Evolutionary conservation across 163 green algal species (phyloP).

Genomic region (Prototheca cutis): DNA sequence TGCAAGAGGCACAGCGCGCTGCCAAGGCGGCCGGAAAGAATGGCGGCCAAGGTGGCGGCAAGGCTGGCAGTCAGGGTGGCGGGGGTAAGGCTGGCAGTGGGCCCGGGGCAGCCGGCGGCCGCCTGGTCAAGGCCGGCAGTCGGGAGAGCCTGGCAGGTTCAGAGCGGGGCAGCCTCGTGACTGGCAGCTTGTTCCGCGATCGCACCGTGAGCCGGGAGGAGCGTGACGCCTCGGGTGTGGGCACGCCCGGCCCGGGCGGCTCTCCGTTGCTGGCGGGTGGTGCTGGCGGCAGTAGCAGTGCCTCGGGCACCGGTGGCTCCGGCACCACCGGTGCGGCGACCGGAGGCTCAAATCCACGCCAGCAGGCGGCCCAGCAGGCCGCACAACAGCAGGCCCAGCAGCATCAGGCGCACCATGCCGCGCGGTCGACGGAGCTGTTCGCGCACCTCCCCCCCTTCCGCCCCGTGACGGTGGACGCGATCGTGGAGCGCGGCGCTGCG

Average conservation of each 20-base stretch:
- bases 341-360: background rate
- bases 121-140: conserved; percentile 13
- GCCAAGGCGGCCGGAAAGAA: conserved; percentile 65
- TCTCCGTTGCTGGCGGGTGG: no score
- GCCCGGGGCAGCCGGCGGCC: background rate
- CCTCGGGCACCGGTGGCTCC: conserved; percentile 2
- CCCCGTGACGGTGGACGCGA: conserved; percentile 12
- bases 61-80: conserved; percentile 8
- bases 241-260: background rate
- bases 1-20: conserved; percentile 80
- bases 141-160: conserved; percentile 14
- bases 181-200: no score
- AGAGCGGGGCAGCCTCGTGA: no score
- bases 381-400: no score
- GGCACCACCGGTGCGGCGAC: background rate
- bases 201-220: background rate
- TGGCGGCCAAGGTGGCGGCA: background rate
- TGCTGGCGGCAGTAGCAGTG: no score
- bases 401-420: no score
- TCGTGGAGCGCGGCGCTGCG: conserved; percentile 5
- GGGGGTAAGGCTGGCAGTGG: conserved; percentile 1
- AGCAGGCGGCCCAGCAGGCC: no score
- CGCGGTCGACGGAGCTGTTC: conserved; percentile 64
- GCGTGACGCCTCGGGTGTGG: background rate
- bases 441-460: conserved; percentile 73